phyloP scores from a whole-genome alignment of 108 stramenopile genomes.

The Epithemia pelagica region DNA sequence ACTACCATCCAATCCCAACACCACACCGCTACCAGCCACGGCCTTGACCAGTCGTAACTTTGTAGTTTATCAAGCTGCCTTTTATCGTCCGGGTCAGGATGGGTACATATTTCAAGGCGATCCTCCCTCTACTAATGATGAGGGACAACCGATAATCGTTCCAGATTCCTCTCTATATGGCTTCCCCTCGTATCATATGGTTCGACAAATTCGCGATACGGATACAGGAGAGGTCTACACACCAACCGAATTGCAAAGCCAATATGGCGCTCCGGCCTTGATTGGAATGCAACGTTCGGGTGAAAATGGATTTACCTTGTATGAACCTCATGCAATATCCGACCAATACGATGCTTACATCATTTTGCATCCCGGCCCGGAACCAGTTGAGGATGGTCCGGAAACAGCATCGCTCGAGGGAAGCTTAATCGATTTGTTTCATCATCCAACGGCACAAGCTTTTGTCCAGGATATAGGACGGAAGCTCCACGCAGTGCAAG shows the following conservation, averaged over 20 bases:
- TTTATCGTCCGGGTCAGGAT: conserved; percentile 19
- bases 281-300: conserved; percentile 29
- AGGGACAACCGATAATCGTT: too few species aligned
- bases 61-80: conserved; percentile 8
- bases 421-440: conserved; percentile 37
- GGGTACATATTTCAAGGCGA: conserved; percentile 15
- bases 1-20: too few species aligned
- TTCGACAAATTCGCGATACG: conserved; percentile 14
- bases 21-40: background rate
- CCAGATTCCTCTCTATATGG: conserved; percentile 6
- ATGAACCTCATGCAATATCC: conserved; percentile 9
- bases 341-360: background rate
- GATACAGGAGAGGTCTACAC: conserved; percentile 18
- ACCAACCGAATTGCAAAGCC: conserved; percentile 15
- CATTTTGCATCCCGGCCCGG: too few species aligned
- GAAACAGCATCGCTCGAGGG: background rate
- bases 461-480: conserved; percentile 38
- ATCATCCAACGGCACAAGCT: conserved; percentile 30
- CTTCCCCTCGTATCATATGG: conserved; percentile 26
- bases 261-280: conserved; percentile 20
- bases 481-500: conserved; percentile 21
- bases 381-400: too few species aligned
- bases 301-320: conserved; percentile 37
- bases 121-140: too few species aligned
- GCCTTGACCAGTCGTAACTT: conserved; percentile 13